phyloP scores from a whole-genome alignment of 2,329 filamentous ascomycete species.

The Neobulgaria alba region DNA sequence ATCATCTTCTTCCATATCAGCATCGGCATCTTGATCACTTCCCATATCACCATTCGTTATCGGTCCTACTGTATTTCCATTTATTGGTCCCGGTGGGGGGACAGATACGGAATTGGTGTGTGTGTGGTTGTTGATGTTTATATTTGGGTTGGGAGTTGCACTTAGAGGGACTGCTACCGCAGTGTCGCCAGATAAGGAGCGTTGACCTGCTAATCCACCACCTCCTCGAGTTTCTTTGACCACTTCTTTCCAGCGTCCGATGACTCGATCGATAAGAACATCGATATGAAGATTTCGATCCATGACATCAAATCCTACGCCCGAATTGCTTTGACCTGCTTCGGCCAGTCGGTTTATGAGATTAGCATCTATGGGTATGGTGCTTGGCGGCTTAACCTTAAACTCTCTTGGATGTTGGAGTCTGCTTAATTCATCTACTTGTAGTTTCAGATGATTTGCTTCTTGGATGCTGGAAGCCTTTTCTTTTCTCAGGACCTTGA shows the following conservation, averaged over 20 bases:
- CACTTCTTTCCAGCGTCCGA: conserved; percentile 54
- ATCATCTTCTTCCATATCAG: conserved; percentile 46
- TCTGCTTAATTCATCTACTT: conserved; percentile 50
- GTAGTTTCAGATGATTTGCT: conserved; percentile 44
- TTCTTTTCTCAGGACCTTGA: conserved; percentile 41
- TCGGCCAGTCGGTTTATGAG: conserved; percentile 41
- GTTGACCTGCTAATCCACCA: conserved; percentile 42
- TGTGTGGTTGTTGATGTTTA: not conserved
- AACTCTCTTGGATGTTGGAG: conserved; percentile 54
- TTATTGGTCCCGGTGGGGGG: conserved; percentile 1
- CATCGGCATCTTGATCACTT: conserved; percentile 26
- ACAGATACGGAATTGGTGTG: not conserved
- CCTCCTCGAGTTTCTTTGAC: conserved; percentile 41
- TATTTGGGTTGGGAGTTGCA: not conserved
- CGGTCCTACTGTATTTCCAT: conserved; percentile 1
- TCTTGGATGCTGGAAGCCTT: conserved; percentile 41
- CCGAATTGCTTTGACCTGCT: conserved; percentile 30
- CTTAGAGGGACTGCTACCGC: not conserved
- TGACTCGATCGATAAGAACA: conserved; percentile 43
- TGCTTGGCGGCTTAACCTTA: conserved; percentile 42
- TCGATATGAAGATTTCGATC: conserved; percentile 45
- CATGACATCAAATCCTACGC: conserved; percentile 40
- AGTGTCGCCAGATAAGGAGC: conserved; percentile 31
- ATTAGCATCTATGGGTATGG: conserved; percentile 42
- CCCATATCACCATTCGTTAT: conserved; percentile 11